Base-by-base conservation (phyloP, 768 basidiomycete species). In the Rhodotorula diobovata region DNA sequence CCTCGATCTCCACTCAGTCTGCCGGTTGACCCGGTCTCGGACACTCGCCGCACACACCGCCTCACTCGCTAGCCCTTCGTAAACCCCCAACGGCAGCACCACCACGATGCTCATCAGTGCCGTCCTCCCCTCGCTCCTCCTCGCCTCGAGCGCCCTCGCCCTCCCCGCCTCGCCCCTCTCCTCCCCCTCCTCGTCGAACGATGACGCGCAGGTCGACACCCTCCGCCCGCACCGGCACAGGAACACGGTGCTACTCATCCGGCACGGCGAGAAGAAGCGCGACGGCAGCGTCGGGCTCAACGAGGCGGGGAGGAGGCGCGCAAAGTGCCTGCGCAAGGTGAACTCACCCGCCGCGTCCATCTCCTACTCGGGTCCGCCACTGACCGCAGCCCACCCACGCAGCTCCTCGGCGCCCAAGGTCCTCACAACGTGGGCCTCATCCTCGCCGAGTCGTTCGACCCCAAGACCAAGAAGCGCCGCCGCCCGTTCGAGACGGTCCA, bases 201-300 rank as follows among this genome's bases (percentile, higher is more conserved):
- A 30, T 34, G 48, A 51, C 61, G 25, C 28, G n/a, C n/a, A n/a
- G n/a, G 51, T 30, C 32, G 15, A 2, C 55, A 20, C 8, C 18
- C 16, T 5, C 23, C 55, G 34, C 55, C 18, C 32, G 28, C 9
- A 39, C 23, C 35, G 39, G 25, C 69, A 56, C 67, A 46, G 46
- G 32, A 70, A 70, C 68, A 66, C 64, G 30, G 62, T 75, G 20
- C 62, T 72, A 46, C 54, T 75, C n/a, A 41, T 72, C 16, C 68
- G 74, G 2, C 74, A 75, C 48, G 74, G 74, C 48, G 74, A 75
- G 74, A 75, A 75, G 68, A 37, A 37, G 14, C 32, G 30, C 11
- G 28, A 64, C 39, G 58, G 58, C 2, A 39, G 46, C 18, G 51
- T 66, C 20, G 74, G 71, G 0, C 48, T 75, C 8, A 67, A 54